These are phyloP conservation scores for Beta corolliflora DNA, from an alignment of 179 eudicot species.

Conservation along the genomic window DNA sequence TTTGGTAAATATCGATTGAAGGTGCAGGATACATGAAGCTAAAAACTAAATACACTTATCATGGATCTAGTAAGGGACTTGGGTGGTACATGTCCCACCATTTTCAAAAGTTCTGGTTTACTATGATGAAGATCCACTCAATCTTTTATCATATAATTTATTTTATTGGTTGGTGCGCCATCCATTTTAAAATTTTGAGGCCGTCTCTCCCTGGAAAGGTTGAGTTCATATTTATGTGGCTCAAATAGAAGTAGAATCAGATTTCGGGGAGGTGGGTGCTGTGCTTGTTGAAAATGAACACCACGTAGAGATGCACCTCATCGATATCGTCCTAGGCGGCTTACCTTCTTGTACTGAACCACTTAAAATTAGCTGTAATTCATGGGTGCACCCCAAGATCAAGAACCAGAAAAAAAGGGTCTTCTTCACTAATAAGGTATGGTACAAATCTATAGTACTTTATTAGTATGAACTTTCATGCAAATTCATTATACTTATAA, in stretches of 20 bases:
- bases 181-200: background rate
- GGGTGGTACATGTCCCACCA: too few relatives aligned
- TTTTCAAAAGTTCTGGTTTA: too few relatives aligned
- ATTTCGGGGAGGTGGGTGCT: slow-evolving; percentile 58
- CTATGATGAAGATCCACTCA: too few relatives aligned
- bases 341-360: slow-evolving; percentile 33
- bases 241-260: slow-evolving; percentile 33
- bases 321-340: slow-evolving; percentile 43
- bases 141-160: too few relatives aligned
- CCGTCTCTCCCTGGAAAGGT: too few relatives aligned
- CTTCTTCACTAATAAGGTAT: slow-evolving; percentile 73
- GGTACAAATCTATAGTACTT: too few relatives aligned
- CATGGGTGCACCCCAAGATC: slow-evolving; percentile 45
- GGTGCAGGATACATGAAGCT: too few relatives aligned
- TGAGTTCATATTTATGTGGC: slow-evolving; percentile 34
- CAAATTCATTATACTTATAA: background rate
- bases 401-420: slow-evolving; percentile 37
- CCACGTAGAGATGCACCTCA: slow-evolving; percentile 52
- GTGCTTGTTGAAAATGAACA: slow-evolving; percentile 56
- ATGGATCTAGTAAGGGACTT: too few relatives aligned
- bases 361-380: slow-evolving; percentile 41
- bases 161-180: too few relatives aligned
- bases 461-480: background rate
- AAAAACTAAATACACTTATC: too few relatives aligned
- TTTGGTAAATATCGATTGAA: too few relatives aligned